phyloP scores from a whole-genome alignment of 2,329 filamentous ascomycete species.

The Hymenoscyphus albidus region DNA sequence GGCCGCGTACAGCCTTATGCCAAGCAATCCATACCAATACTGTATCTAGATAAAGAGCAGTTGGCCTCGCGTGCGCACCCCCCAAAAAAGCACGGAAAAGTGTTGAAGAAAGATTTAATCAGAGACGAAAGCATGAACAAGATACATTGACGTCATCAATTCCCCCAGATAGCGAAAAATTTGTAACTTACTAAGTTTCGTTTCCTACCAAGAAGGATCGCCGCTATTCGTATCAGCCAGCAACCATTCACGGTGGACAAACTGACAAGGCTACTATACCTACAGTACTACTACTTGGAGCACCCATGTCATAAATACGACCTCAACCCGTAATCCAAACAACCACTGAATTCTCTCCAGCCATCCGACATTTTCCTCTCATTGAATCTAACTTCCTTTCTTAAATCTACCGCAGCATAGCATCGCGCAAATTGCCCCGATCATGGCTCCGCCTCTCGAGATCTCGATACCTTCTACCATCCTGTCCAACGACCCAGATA shows the following conservation, averaged over 20 bases:
- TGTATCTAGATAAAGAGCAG: no score
- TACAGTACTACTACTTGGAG: not conserved
- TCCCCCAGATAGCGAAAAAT: no score
- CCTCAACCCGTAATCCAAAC: not conserved
- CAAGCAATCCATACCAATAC: not conserved
- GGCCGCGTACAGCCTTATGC: not conserved
- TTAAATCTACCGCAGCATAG: not conserved
- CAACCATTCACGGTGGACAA: not conserved
- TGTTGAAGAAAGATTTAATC: no score
- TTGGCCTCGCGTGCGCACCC: no score
- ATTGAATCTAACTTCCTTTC: not conserved
- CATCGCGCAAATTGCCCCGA: not conserved
- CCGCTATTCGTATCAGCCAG: no score
- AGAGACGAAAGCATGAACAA: no score
- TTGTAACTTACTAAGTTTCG: no score
- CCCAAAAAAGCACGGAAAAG: no score
- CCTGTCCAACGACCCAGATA: slow-evolving; percentile 46
- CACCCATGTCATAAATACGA: slow-evolving; percentile 4
- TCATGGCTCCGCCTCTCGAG: slow-evolving; percentile 62
- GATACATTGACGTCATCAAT: no score
- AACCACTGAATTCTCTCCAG: not conserved
- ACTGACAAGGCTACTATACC: slow-evolving; percentile 5
- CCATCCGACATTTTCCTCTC: not conserved
- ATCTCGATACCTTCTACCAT: slow-evolving; percentile 66
- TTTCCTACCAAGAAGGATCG: no score